Evolutionary conservation across 345 rosid genomes (phyloP).

Genomic region (Gossypium australe): DNA sequence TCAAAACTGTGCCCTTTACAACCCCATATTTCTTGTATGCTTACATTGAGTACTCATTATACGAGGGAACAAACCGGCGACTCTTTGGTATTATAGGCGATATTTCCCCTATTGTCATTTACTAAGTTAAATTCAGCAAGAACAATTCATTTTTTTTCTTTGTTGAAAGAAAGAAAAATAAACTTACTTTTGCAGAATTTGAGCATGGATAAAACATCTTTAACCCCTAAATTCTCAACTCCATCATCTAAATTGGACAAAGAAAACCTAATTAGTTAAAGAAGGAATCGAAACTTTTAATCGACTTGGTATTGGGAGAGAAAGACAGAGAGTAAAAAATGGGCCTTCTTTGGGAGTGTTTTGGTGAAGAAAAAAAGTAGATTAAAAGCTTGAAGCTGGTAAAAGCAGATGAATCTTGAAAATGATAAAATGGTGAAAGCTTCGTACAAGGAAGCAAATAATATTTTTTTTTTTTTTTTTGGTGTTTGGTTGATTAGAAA

Average conservation of each 20-base stretch:
- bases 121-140: background rate
- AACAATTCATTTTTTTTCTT: background rate
- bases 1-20: slow-evolving; percentile 61
- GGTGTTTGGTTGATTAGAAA: no score
- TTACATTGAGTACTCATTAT: slow-evolving; percentile 86
- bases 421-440: no score
- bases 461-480: no score
- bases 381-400: no score
- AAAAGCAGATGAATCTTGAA: no score
- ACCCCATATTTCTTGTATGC: slow-evolving; percentile 87
- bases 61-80: slow-evolving; percentile 74
- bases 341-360: background rate
- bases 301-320: background rate
- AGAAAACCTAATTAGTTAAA: background rate
- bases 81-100: slow-evolving; percentile 74
- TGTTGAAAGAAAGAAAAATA: background rate
- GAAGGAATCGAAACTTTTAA: background rate
- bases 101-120: slow-evolving; percentile 52
- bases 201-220: slow-evolving; percentile 66
- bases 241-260: slow-evolving; percentile 32
- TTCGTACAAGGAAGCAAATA: no score
- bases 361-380: background rate
- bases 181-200: slow-evolving; percentile 72
- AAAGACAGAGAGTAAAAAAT: background rate
- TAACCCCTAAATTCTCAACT: slow-evolving; percentile 53